A percentile compares a stretch with the other conserved stretches of the same genome.
phyloP scores from a whole-genome alignment of 148 eudicot species.

The Chenopodium formosanum region DNA sequence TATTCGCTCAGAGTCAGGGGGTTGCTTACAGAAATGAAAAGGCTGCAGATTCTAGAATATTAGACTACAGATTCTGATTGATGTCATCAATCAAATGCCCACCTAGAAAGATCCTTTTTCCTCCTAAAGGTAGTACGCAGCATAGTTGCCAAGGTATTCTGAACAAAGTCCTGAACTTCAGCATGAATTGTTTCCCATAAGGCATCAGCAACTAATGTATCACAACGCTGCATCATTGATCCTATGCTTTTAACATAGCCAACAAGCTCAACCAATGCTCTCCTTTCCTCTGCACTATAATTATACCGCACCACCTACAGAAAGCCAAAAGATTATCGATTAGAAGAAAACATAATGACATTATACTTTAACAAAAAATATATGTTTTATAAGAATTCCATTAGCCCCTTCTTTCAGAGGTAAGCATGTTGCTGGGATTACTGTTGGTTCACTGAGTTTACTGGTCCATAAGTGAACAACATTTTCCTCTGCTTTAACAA shows the following conservation, averaged over 20 bases:
- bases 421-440: neutral
- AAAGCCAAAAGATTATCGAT: neutral
- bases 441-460: neutral
- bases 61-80: neutral
- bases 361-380: neutral
- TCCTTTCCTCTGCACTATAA: constrained; percentile 85
- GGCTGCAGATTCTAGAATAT: neutral
- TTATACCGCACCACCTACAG: constrained; percentile 89
- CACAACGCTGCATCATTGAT: constrained; percentile 87
- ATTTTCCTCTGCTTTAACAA: neutral
- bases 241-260: constrained; percentile 90
- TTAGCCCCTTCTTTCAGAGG: neutral
- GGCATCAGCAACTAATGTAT: constrained; percentile 91
- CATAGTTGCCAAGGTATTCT: constrained; percentile 90
- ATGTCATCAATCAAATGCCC: constrained; percentile 11
- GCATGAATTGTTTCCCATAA: constrained; percentile 98
- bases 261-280: constrained; percentile 88
- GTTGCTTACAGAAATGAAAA: neutral
- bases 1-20: neutral
- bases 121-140: constrained; percentile 85
- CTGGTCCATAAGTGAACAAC: neutral
- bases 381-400: neutral
- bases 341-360: neutral
- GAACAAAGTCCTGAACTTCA: constrained; percentile 99
- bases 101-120: constrained; percentile 96